Evolutionary conservation across 257 asterid species (phyloP), one percentile per base, ranked within the genome.

Genomic region (Ballota nigra): DNA sequence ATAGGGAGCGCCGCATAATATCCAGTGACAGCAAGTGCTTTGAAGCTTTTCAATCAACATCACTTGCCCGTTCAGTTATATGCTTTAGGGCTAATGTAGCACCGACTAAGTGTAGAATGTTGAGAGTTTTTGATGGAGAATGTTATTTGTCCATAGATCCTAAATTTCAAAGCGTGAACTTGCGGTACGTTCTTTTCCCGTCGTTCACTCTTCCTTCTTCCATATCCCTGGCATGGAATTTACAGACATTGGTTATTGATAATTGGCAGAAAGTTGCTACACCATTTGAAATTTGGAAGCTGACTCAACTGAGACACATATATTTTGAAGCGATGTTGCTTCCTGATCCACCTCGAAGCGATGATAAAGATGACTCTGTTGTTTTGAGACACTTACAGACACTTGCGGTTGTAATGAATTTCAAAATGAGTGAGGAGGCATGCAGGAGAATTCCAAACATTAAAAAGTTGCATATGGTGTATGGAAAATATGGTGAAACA

Each of bases 281-380:
- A 34, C 66, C 74, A 0, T 13, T 11, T 15, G 66, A 69, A 36
- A 22, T 69, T 69, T 69, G 74, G 74, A 38, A 15, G 41, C 22
- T 69, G 56, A 10, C 18, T 8, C 65, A 55, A 2, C 73, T 68
- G 6, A 68, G 64, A 53, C 64, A 68, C 20, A 8, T 33, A 10
- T n/a, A n/a, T n/a, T 10, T 19, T 20, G 10, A 3, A 5, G 1
- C 0, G 1, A 22, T 65, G n/a, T 23, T 5, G 58, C 23, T 61
- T 38, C 31, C 43, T 2, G 29, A 64, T 69, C 66, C 63, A 36
- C 20, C 29, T n/a, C 43, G 0, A 5, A n/a, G n/a, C n/a, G n/a
- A n/a, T n/a, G n/a, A n/a, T n/a, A 58, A 31, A 3, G 6, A 63
- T 43, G 68, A 23, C 0, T 47, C 10, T 23, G 5, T 28, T 6